Evolutionary conservation across 805 yeast species (phyloP), one percentile per base, ranked within the genome.

Genomic region (Wickerhamomyces xylosicus): DNA sequence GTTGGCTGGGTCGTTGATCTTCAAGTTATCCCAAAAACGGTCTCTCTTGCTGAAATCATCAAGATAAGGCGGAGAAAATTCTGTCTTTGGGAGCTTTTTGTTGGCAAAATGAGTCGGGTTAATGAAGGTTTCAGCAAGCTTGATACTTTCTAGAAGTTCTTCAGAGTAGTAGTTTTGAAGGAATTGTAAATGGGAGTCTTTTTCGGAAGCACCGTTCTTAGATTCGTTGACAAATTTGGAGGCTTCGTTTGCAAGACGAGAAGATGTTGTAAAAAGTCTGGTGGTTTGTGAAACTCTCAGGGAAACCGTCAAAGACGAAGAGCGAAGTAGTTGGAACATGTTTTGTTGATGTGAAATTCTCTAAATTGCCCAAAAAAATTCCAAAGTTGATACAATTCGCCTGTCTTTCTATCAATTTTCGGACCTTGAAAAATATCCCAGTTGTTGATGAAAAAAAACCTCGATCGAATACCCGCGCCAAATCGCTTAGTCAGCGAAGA

Each of bases 141-240:
- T 67, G 47, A 92, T 85, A 38, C 94, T 75, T 54, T 85, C 84
- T 45, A 90, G 72, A 37, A 89, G 69, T 42, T 79, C 82, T 25
- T 87, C 85, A 8, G 90, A 76, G 59, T 90, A 90, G 65, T 79
- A 90, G 54, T 86, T 77, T 35, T 74, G 59, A 48, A 89, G 51
- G 33, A 59, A 48, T 20, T 58, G 56, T 32, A 62, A 49, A 44
- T 62, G 62, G 32, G 56, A 37, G 19, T 43, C 41, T 32, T 56
- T 49, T 13, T 25, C 14, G 9, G 29, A 25, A 25, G 29, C 5
- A 4, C 13, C 29, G 8, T 25, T 11, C 9, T 21, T 21, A 10
- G 25, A 21, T 25, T 25, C 14, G 14, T 25, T 25, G 29, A 25
- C 14, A 8, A n/a, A 7, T 13, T 25, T 11, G 14, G 29, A 25